Base-by-base conservation (phyloP, 2,329 filamentous ascomycete genomes). In the Alternaria panax region DNA sequence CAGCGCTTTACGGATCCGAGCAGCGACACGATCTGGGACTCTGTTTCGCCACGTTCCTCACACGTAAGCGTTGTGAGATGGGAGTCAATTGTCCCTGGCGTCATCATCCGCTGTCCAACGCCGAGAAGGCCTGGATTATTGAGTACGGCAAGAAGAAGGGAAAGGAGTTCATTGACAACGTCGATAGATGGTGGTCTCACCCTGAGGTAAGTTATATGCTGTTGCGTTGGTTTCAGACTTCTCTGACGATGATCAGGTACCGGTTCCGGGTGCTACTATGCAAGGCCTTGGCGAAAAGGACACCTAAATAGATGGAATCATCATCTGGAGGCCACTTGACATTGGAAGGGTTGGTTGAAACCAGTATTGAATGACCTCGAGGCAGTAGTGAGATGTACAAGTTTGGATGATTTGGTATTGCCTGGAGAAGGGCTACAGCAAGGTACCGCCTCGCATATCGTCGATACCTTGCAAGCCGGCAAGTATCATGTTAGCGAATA, bases 401-500 rank as follows among this genome's bases (percentile, higher is more conserved):
- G 30, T 8, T 12, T 3, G 2, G 36, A 30, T 18, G n/a, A 18
- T 36, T 2, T 18, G 18, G 4, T 12, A 12, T 0, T 2, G 16
- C 9, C 16, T 3, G n/a, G 14, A 28, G 2, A 1, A 14, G 28
- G 28, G 51, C 7, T 36, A 18, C 59, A 28, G 59, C 6, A 71
- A 45, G 3, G 20, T 46, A 1, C 66, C 69, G 8, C 68, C 74
- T 51, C 62, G 67, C 7, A 75, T 64, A 24, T 75, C 71, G 48
- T 77, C 73, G 8, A 71, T 64, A 0, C 74, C 73, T 54, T 72
- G 60, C 2, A 71, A 20, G 3, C 66, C 61, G 4, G 71, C 60
- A 51, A 78, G 57, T 18, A 77, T 57, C 57, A 73, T 74, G 18
- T 63, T 70, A 6, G 65, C 66, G 56, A 77, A 76, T 0, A 57